Percentiles rank a stretch among this genome's conserved stretches.
phyloP scores from a whole-genome alignment of 495 filamentous ascomycete genomes.

The Podospora pseudoanserina region DNA sequence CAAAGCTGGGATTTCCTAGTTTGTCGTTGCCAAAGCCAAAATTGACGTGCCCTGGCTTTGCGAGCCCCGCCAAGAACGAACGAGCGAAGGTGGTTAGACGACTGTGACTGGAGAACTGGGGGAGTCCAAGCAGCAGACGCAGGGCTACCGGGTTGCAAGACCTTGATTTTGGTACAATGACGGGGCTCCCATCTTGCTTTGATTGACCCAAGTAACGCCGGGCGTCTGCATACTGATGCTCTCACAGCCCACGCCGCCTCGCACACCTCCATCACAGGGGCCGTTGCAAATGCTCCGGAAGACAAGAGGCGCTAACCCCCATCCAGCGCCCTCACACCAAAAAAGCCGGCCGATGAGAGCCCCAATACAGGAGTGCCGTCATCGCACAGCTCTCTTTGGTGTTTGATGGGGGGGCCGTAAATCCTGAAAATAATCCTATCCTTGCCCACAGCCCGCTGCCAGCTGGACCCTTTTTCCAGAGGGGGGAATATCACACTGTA shows the following conservation, averaged over 20 bases:
- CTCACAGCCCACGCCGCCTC: not conserved
- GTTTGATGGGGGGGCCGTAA: not conserved
- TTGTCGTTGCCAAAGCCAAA: not conserved
- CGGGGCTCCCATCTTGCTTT: not conserved
- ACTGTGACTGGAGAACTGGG: not conserved
- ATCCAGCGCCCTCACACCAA: not conserved
- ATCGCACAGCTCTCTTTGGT: not conserved
- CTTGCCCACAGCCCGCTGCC: not conserved
- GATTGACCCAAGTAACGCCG: not conserved
- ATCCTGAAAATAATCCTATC: not conserved
- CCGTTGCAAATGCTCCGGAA: slow-evolving; percentile 3
- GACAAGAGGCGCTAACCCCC: not conserved
- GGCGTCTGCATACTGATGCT: not conserved
- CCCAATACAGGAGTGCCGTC: not conserved
- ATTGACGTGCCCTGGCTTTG: not conserved
- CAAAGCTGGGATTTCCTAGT: not conserved
- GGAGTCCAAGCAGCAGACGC: not conserved
- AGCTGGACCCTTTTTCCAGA: not conserved
- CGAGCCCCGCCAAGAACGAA: not conserved
- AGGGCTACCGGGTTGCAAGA: not conserved
- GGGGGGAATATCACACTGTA: not conserved
- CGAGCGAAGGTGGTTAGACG: not conserved
- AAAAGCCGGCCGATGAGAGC: not conserved
- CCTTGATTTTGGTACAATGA: not conserved
- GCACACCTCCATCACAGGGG: not conserved